A percentile compares a stretch with the other conserved stretches of the same genome.
phyloP scores from a whole-genome alignment of 176 grass and related monocot species.

The Dendrocalamus sinicus region DNA sequence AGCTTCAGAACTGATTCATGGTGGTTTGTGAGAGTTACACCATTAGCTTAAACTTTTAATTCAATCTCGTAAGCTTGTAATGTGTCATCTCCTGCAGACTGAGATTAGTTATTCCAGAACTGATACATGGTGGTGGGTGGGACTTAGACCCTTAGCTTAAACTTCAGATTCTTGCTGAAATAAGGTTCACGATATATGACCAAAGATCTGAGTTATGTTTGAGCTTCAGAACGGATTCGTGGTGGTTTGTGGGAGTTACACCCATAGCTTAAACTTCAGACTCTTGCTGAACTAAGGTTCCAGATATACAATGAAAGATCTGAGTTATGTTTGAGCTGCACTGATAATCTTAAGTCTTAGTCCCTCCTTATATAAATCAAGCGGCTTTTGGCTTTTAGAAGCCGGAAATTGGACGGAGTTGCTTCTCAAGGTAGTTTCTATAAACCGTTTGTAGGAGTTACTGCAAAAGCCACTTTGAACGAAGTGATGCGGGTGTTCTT shows the following conservation, averaged over 20 bases:
- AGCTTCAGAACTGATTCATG: background rate
- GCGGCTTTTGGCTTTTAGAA: too few relatives aligned
- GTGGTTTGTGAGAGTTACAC: too few relatives aligned
- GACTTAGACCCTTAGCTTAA: background rate
- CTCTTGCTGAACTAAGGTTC: background rate
- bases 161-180: background rate
- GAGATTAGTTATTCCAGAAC: background rate
- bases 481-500: too few relatives aligned
- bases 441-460: too few relatives aligned
- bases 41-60: background rate
- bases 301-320: background rate
- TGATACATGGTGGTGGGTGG: background rate
- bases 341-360: background rate
- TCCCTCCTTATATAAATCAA: background rate
- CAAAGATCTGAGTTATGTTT: background rate
- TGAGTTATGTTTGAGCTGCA: too few relatives aligned
- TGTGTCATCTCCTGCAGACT: background rate
- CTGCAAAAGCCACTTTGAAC: too few relatives aligned
- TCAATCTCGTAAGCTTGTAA: background rate
- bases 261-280: background rate
- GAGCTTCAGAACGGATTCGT: background rate
- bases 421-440: too few relatives aligned
- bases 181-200: background rate
- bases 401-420: too few relatives aligned
- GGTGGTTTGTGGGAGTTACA: background rate